Conservation (phyloP, 257 asterid genomes). For the Nicotiana tomentosiformis region DNA sequence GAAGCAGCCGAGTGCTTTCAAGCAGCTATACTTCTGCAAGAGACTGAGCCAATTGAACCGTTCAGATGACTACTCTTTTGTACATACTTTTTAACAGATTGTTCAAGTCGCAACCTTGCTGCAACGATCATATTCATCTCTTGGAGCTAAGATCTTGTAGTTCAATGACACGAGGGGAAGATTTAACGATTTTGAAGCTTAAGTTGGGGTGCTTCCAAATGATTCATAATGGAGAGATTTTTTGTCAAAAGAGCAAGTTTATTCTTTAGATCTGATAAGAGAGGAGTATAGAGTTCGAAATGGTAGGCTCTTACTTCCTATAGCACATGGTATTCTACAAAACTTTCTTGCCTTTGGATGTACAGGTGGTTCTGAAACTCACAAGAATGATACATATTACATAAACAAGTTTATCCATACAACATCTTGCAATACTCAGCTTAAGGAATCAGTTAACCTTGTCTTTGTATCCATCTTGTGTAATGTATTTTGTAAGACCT, state of each 20-base stretch:
- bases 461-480: neutral
- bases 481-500: neutral
- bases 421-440: neutral
- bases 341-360: neutral
- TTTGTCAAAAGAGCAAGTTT: neutral
- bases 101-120: neutral
- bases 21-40: conserved; percentile 11
- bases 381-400: neutral
- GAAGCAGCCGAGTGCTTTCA: conserved; percentile 19
- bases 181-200: neutral
- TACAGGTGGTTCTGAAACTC: neutral
- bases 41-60: conserved; percentile 9
- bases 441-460: neutral
- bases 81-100: neutral
- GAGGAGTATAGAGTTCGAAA: neutral
- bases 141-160: neutral
- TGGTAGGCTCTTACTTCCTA: neutral
- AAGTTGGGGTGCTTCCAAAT: neutral
- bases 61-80: conserved; percentile 9
- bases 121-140: neutral
- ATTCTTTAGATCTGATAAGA: neutral
- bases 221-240: neutral
- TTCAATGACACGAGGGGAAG: neutral
- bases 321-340: neutral
- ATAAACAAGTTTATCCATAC: neutral